Evolutionary conservation across 495 filamentous ascomycete species (phyloP), one percentile per base, ranked within the genome.

Genomic region (Tuber melanosporum): DNA sequence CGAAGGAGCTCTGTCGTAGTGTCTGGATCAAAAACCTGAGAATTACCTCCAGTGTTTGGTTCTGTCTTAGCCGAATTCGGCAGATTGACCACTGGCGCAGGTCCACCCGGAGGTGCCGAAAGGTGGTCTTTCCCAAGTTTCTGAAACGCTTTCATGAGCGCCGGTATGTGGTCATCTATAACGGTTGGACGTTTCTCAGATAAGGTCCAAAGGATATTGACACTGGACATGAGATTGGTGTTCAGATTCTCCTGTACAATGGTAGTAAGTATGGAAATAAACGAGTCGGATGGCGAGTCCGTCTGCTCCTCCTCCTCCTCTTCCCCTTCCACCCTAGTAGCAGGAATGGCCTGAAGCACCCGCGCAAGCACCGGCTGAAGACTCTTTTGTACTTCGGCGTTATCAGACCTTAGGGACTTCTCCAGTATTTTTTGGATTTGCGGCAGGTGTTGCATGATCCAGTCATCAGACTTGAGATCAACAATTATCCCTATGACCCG

Each of bases 101-200:
- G 85, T 26, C 87, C 83, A 12, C 87, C 87, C 15, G 88, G 87
- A 73, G 91, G 91, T 72, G 91, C 91, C 43, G 93, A 91, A 77
- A 98, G 91, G 84, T 99, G 95, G 71, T 99, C 95, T 82, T 95
- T 92, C 5, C 94, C 93, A 49, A 98, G 88, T 82, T 98, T 98
- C 74, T 95, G 94, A 79, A 99, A 89, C 0, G 94, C 92, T 82
- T 97, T 97, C 92, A 98, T 97, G 72, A 98, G 88, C 41, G 91
- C 88, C 15, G 89, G 88, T 75, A 98, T 93, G 81, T 98, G 95
- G 71, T 91, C 87, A 81, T 98, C 96, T 76, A 99, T 92, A 76
- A 94, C 91, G 19, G 90, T 89, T 10, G 95, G 92, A 80, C 90
- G 93, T 71, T 91, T 90, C 80, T 92, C 89, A n/a, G 93, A 92